phyloP scores from a whole-genome alignment of 2,329 filamentous ascomycete species.

The Colletotrichum lini region DNA sequence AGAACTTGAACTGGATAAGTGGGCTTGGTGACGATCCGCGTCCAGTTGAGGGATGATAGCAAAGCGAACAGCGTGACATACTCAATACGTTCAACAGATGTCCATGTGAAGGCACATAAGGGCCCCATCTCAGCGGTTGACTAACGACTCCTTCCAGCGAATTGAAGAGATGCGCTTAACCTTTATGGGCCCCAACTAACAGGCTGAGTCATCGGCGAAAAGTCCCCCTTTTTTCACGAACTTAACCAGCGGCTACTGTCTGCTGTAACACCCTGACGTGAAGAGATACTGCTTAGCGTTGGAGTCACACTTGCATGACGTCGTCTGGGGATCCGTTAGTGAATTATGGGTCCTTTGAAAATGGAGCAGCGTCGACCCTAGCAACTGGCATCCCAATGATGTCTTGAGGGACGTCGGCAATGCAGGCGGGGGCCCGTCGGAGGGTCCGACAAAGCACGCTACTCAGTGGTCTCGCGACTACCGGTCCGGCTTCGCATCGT shows the following conservation, averaged over 20 bases:
- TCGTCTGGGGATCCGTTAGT: constrained; percentile 39
- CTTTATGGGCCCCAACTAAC: too few relatives aligned
- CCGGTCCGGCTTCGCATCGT: not conserved
- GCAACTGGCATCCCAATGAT: constrained; percentile 33
- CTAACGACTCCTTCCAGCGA: not conserved
- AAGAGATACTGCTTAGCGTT: not conserved
- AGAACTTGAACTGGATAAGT: not conserved
- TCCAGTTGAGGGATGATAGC: not conserved
- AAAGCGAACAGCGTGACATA: not conserved
- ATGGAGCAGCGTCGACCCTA: constrained; percentile 38
- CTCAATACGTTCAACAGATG: too few relatives aligned
- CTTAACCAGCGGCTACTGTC: too few relatives aligned
- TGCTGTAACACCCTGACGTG: not conserved
- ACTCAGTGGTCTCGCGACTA: constrained; percentile 10
- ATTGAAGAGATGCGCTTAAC: too few relatives aligned
- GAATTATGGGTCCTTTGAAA: constrained; percentile 9
- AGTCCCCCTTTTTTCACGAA: too few relatives aligned
- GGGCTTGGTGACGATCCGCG: not conserved
- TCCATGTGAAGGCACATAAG: too few relatives aligned
- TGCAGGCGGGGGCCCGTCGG: constrained; percentile 30
- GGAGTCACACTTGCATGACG: constrained; percentile 40
- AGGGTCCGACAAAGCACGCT: constrained; percentile 26
- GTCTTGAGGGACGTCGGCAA: constrained; percentile 25
- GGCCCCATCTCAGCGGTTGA: too few relatives aligned
- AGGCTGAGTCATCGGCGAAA: too few relatives aligned